Evolutionary conservation across 306 rosid species (phyloP).

Genomic region (Corylus americana): DNA sequence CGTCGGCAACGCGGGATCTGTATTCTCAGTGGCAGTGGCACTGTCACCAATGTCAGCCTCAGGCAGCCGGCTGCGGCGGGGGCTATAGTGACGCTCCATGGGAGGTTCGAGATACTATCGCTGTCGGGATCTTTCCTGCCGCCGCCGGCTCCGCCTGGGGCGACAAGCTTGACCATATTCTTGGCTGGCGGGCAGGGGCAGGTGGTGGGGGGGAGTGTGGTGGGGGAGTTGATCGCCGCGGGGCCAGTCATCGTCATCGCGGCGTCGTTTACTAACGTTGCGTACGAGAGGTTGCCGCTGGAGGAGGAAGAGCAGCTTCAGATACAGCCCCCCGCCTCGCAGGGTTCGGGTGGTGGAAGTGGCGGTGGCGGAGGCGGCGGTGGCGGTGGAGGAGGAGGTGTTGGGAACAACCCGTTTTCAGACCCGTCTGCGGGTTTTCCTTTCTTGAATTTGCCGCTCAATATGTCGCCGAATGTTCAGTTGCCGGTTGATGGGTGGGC

Average conservation of each 20-base stretch:
- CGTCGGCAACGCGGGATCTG: slow-evolving; percentile 97
- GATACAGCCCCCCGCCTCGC: slow-evolving; percentile 49
- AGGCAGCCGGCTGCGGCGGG: slow-evolving; percentile 75
- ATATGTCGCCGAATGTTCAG: slow-evolving; percentile 91
- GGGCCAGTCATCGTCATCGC: slow-evolving; percentile 88
- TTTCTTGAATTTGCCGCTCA: slow-evolving; percentile 75
- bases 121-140: slow-evolving; percentile 84
- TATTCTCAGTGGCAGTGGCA: slow-evolving; percentile 76
- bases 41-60: slow-evolving; percentile 71
- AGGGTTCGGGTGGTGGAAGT: slow-evolving; percentile 37
- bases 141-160: slow-evolving; percentile 92
- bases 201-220: slow-evolving; percentile 86
- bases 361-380: slow-evolving; percentile 16
- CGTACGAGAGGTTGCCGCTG: slow-evolving; percentile 76
- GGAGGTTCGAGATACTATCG: slow-evolving; percentile 87
- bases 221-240: slow-evolving; percentile 78
- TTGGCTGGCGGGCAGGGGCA: slow-evolving; percentile 86
- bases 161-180: slow-evolving; percentile 70
- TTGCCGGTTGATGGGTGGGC: slow-evolving; percentile 65
- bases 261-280: slow-evolving; percentile 82
- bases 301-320: slow-evolving; percentile 68
- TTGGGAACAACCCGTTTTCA: slow-evolving; percentile 41
- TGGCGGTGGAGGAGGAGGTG: slow-evolving; percentile 18
- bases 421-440: slow-evolving; percentile 78
- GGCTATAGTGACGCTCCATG: slow-evolving; percentile 67